These are phyloP conservation scores for Rhodomyrtus tomentosa DNA, from an alignment of 345 rosid genomes.

Conservation along the genomic window DNA sequence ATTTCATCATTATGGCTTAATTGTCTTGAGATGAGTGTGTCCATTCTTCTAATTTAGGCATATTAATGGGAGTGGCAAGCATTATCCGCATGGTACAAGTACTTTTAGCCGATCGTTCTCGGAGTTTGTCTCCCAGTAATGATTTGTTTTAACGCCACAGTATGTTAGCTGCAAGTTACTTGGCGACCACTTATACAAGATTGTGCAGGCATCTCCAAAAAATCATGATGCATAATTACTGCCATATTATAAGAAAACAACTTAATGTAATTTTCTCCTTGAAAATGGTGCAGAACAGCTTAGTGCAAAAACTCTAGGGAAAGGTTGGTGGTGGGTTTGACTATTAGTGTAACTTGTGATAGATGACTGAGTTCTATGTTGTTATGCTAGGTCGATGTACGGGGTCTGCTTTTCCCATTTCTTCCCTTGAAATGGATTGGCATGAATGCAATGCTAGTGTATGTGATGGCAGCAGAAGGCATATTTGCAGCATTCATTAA, in stretches of 20 bases:
- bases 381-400: conserved; percentile 50
- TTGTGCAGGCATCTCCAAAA: neutral
- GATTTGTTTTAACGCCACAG: neutral
- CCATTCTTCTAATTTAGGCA: neutral
- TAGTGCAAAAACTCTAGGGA: neutral
- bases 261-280: neutral
- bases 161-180: neutral
- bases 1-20: neutral
- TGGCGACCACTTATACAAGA: neutral
- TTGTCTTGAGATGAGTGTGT: neutral
- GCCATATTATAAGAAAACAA: neutral
- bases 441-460: conserved; percentile 90
- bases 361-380: neutral
- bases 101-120: neutral
- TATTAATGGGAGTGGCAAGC: neutral
- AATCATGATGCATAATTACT: neutral
- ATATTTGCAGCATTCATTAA: conserved; percentile 77
- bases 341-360: neutral
- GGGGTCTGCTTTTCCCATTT: conserved; percentile 30
- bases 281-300: neutral
- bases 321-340: neutral
- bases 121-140: neutral
- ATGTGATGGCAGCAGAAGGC: conserved; percentile 94
- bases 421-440: conserved; percentile 84
- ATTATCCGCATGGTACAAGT: neutral